Percentiles rank a stretch among this genome's conserved stretches.
Conservation (phyloP, 225 moss, liverwort and hornwort species). For the Thuidium tamariscinum region DNA sequence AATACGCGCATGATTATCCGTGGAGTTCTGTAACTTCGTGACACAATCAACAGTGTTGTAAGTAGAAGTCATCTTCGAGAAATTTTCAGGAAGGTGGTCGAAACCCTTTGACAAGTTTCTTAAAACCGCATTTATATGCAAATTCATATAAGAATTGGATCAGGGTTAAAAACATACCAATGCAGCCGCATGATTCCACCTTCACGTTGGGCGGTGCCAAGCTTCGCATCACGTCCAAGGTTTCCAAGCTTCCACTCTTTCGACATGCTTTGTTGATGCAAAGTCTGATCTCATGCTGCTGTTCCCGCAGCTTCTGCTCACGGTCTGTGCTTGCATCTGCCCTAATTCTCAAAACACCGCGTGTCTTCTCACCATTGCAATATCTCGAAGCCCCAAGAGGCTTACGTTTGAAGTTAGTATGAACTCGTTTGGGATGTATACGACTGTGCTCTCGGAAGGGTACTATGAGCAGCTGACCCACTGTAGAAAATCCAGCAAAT, state of each 20-base stretch:
- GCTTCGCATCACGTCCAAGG: slow-evolving; percentile 53
- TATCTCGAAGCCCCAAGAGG: neutral
- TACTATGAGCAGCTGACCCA: neutral
- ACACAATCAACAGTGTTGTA: neutral
- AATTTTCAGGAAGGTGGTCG: neutral
- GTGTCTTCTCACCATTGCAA: neutral
- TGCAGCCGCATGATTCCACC: slow-evolving; percentile 8
- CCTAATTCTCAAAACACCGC: neutral
- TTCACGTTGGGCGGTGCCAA: neutral
- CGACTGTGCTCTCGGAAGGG: neutral
- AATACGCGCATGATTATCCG: neutral
- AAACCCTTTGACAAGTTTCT: neutral
- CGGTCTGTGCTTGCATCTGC: neutral
- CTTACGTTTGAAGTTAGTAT: neutral
- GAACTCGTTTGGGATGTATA: neutral
- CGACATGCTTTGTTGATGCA: slow-evolving; percentile 64
- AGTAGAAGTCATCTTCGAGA: neutral
- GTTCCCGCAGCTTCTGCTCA: neutral
- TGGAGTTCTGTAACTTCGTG: no score
- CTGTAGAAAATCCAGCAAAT: neutral
- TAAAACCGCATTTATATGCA: neutral
- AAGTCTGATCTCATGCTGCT: slow-evolving; percentile 45
- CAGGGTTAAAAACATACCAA: neutral
- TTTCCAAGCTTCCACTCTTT: slow-evolving; percentile 64
- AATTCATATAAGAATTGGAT: neutral